Percentiles rank a stretch among this genome's conserved stretches.
phyloP scores from a whole-genome alignment of 2,329 filamentous ascomycete genomes.

The Calonectria henricotiae region DNA sequence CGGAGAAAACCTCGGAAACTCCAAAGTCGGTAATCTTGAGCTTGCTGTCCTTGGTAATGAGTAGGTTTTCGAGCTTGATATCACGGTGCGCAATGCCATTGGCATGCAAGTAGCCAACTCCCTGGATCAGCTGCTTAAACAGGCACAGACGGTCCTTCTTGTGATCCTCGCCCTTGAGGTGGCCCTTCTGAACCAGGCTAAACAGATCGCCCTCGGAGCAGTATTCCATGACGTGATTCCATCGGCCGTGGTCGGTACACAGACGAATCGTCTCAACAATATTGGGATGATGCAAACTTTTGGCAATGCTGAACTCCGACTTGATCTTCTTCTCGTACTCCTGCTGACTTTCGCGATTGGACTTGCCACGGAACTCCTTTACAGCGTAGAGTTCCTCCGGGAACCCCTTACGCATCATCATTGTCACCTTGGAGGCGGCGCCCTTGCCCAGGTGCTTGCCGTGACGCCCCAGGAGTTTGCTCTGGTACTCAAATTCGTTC shows the following conservation, averaged over 20 bases:
- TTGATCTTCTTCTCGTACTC: conserved; percentile 94
- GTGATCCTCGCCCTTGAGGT: conserved; percentile 77
- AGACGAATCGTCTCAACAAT: conserved; percentile 86
- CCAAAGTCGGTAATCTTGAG: conserved; percentile 95
- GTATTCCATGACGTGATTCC: conserved; percentile 96
- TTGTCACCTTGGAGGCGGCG: conserved; percentile 84
- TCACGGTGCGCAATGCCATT: conserved; percentile 93
- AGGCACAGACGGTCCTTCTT: conserved; percentile 83
- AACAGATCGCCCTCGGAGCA: conserved; percentile 88
- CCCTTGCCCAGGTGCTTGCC: conserved; percentile 86
- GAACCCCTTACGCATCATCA: conserved; percentile 82
- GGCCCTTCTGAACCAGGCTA: conserved; percentile 79
- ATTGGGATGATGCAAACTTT: conserved; percentile 88
- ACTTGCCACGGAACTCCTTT: conserved; percentile 88
- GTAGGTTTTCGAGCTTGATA: conserved; percentile 90
- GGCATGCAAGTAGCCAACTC: conserved; percentile 85
- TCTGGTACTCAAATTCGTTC: conserved; percentile 80
- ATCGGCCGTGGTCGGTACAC: conserved; percentile 81
- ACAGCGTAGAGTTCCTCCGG: conserved; percentile 82
- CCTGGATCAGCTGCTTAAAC: conserved; percentile 91
- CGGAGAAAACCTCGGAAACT: conserved; percentile 88
- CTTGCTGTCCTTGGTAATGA: conserved; percentile 84
- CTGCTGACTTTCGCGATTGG: conserved; percentile 77
- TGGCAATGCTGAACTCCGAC: conserved; percentile 90
- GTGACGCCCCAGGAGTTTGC: conserved; percentile 80